These are phyloP conservation scores for Nyctanthes arbortristis DNA, from an alignment of 257 asterid genomes.

Conservation along the genomic window DNA sequence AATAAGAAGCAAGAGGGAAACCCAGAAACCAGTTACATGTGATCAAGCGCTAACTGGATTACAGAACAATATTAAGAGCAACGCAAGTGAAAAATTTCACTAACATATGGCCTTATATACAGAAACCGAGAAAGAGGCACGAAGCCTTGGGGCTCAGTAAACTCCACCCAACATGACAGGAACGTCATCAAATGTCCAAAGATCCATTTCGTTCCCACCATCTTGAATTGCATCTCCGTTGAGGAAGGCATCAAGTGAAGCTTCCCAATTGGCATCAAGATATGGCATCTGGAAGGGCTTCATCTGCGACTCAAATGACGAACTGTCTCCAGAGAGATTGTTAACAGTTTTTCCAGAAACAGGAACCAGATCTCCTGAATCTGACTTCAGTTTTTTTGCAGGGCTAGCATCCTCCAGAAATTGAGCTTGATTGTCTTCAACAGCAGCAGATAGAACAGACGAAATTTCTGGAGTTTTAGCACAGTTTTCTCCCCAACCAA, in stretches of 20 bases:
- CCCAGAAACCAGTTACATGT: neutral
- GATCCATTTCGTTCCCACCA: conserved; percentile 58
- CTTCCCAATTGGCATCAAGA: conserved; percentile 73
- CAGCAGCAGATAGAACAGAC: conserved; percentile 54
- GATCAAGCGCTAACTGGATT: neutral
- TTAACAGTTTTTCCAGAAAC: conserved; percentile 26
- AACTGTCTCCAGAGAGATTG: conserved; percentile 45
- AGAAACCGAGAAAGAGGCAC: conserved; percentile 24
- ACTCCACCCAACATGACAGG: conserved; percentile 52
- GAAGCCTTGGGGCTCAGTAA: conserved; percentile 38
- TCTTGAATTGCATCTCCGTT: conserved; percentile 57
- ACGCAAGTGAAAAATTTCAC: conserved; percentile 32
- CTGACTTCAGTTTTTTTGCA: conserved; percentile 53
- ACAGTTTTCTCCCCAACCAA: conserved; percentile 71
- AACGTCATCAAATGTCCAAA: conserved; percentile 76
- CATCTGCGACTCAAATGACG: conserved; percentile 66
- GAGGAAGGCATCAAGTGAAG: conserved; percentile 68
- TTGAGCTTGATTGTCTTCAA: conserved; percentile 54
- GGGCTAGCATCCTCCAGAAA: conserved; percentile 44
- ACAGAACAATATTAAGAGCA: neutral
- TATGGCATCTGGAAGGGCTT: conserved; percentile 67
- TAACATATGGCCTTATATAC: conserved; percentile 83
- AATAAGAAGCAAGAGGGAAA: conserved; percentile 21
- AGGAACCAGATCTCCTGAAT: conserved; percentile 26
- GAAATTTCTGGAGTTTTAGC: conserved; percentile 74